Conservation (phyloP, 2,329 filamentous ascomycete species). For the Tolypocladium cylindrosporum region DNA sequence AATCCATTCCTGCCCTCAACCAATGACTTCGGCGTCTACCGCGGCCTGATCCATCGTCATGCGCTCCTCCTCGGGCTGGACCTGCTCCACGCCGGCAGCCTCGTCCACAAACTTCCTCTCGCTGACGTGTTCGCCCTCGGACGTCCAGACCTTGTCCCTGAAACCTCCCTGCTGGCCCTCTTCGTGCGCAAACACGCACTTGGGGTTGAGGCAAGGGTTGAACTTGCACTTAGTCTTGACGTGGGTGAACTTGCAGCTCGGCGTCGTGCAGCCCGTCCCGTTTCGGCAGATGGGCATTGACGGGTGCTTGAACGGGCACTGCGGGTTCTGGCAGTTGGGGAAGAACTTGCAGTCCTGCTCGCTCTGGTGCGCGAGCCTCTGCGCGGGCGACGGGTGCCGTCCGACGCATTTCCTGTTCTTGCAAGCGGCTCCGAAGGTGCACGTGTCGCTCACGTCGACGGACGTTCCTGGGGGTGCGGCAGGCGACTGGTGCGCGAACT, state of each 20-base stretch:
- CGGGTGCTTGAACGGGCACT: conserved; percentile 84
- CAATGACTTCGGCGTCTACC: conserved; percentile 29
- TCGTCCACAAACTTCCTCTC: conserved; percentile 82
- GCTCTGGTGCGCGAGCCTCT: conserved; percentile 65
- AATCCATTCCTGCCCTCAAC: conserved; percentile 1
- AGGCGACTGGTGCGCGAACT: conserved; percentile 89
- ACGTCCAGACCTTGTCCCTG: conserved; percentile 85
- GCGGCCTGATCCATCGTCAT: conserved; percentile 27
- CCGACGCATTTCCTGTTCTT: conserved; percentile 92
- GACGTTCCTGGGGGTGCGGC: conserved; percentile 68
- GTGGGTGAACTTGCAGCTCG: conserved; percentile 86
- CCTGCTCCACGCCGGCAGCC: conserved; percentile 56
- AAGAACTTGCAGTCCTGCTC: conserved; percentile 87
- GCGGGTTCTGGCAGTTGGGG: conserved; percentile 80
- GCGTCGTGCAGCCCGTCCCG: conserved; percentile 73
- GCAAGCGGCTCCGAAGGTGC: conserved; percentile 81
- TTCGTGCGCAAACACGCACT: conserved; percentile 80
- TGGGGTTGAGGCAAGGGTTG: conserved; percentile 83
- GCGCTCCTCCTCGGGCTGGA: conserved; percentile 44
- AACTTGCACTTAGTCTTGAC: conserved; percentile 77
- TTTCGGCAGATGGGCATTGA: conserved; percentile 82
- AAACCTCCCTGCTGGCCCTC: conserved; percentile 82
- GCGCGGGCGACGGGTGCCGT: conserved; percentile 84
- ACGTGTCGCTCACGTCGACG: conserved; percentile 71
- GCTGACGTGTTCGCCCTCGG: conserved; percentile 64